These are phyloP conservation scores for Silene uniflora DNA, from an alignment of 148 eudicot genomes.

Conservation along the genomic window DNA sequence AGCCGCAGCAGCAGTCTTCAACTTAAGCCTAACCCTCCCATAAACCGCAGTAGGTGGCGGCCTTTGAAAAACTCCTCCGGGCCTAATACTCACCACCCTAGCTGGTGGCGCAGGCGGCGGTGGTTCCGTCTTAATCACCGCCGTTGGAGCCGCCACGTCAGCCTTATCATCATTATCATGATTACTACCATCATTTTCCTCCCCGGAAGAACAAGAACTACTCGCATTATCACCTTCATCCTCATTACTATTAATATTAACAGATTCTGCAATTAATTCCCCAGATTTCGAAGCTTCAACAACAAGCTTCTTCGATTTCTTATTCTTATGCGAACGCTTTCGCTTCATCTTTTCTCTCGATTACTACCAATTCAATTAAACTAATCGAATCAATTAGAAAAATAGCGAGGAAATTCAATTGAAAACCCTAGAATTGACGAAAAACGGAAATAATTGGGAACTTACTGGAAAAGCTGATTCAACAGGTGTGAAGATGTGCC, in stretches of 20 bases:
- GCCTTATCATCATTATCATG: not conserved
- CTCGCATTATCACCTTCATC: slow-evolving; percentile 35
- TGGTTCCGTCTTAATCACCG: not conserved
- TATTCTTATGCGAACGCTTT: slow-evolving; percentile 73
- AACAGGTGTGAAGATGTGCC: not conserved
- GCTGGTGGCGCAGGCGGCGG: slow-evolving; percentile 25
- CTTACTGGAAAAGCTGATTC: slow-evolving; percentile 4
- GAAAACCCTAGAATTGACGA: slow-evolving; percentile 19
- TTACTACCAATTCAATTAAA: not conserved
- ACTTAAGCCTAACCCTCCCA: slow-evolving; percentile 76
- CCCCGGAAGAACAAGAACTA: slow-evolving; percentile 59
- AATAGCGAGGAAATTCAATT: not conserved
- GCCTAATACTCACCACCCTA: slow-evolving; percentile 30
- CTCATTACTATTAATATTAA: not conserved
- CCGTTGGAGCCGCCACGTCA: slow-evolving; percentile 2
- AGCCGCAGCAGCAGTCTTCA: slow-evolving; percentile 48
- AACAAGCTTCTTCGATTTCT: slow-evolving; percentile 47
- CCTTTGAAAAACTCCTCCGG: slow-evolving; percentile 33
- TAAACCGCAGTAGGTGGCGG: slow-evolving; percentile 66
- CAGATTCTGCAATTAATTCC: slow-evolving; percentile 10
- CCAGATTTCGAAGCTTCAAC: slow-evolving; percentile 22
- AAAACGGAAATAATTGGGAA: not conserved
- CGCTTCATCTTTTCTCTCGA: slow-evolving; percentile 56
- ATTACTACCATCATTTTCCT: slow-evolving; percentile 31
- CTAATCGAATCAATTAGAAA: not conserved